Evolutionary conservation across 352 stramenopile genomes (phyloP).

Genomic region (Discostella stelligera): DNA sequence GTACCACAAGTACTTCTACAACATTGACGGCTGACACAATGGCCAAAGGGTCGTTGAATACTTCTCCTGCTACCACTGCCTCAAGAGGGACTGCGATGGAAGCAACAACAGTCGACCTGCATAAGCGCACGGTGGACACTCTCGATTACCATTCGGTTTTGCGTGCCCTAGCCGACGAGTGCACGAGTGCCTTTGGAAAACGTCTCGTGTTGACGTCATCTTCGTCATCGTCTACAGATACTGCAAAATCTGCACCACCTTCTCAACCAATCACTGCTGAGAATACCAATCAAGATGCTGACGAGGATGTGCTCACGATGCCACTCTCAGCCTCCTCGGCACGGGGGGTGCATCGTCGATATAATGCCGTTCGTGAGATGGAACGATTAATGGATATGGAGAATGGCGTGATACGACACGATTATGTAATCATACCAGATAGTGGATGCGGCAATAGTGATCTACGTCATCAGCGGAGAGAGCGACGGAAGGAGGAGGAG

Average conservation of each 20-base stretch:
- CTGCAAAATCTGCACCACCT: too few relatives aligned
- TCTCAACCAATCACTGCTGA: background rate
- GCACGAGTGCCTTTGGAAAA: constrained; percentile 40
- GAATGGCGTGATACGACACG: background rate
- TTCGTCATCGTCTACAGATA: too few relatives aligned
- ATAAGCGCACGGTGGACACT: constrained; percentile 63
- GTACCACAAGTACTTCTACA: too few relatives aligned
- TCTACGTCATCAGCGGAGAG: background rate
- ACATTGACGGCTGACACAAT: too few relatives aligned
- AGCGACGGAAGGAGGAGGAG: constrained; percentile 27
- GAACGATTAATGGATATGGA: constrained; percentile 49
- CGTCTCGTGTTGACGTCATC: too few relatives aligned
- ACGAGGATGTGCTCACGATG: constrained; percentile 31
- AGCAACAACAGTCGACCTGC: constrained; percentile 57
- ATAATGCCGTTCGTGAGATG: constrained; percentile 68
- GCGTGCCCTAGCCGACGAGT: constrained; percentile 50
- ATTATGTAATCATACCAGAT: background rate
- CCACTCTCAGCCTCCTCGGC: constrained; percentile 50
- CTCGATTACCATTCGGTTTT: constrained; percentile 71
- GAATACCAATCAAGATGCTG: constrained; percentile 5
- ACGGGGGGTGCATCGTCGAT: constrained; percentile 54
- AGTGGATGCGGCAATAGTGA: constrained; percentile 15
- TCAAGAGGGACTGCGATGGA: background rate
- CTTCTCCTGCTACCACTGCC: too few relatives aligned
- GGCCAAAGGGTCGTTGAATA: too few relatives aligned